Base-by-base conservation (phyloP, 352 stramenopile species). In the Globisporangium recalcitrans region DNA sequence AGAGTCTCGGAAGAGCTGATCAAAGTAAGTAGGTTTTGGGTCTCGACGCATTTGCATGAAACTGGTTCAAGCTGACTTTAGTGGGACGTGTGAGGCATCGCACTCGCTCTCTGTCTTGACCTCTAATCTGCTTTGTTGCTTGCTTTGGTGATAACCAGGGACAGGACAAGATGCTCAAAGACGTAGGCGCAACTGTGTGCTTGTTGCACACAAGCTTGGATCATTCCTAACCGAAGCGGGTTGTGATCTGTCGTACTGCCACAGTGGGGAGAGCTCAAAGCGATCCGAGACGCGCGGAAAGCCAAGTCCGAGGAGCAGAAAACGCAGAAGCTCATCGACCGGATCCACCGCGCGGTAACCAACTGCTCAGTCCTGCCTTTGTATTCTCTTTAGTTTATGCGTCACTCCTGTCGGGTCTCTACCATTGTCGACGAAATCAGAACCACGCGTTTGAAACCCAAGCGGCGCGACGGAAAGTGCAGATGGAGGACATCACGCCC, bases 401-500 rank as follows among this genome's bases (percentile, higher is more conserved):
- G 14, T 44, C 36, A n/a, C 36, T 9, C 14, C 14, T 21, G 4
- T 54, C 4, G 10, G 8, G 10, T 16, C 3, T 1, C 13, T 52
- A 3, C 1, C 42, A 16, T 24, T 60, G 27, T 3, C 3, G 40
- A 40, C 10, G 2, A 31, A 40, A 19, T 34, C 58, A 92, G 82
- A 71, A 90, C 31, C 62, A 63, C 1, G 72, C 71, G 1, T 90
- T 85, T 59, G 76, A 88, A 49, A 75, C 70, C 0, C 73, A 70
- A 34, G 70, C 70, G n/a, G 71, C 71, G 21, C 77, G 76, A 29
- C 71, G 69, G 13, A 68, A 76, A 49, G 80, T 90, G 19, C 79
- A 90, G 26, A 62, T 82, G 14, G 81, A 93, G 63, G 78, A 88
- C 38, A 67, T 74, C 3, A 72, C 73, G 6, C 72, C 74, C 22